Percentiles rank a stretch among this genome's conserved stretches.
Evolutionary conservation across 1,139 yeast genomes (phyloP).

Genomic region (Saccharomyces hybrid): DNA sequence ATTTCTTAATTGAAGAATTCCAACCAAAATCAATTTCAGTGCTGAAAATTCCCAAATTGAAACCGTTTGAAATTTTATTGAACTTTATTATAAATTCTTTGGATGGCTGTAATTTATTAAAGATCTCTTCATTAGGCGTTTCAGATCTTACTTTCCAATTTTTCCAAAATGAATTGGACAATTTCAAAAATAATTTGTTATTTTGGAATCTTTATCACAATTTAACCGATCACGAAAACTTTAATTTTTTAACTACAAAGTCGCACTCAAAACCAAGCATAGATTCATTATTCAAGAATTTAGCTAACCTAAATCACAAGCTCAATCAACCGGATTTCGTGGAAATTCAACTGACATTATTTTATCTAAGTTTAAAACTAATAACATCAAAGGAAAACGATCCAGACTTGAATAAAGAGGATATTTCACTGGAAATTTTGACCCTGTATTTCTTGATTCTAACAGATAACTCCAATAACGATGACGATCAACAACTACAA

Average conservation of each 20-base stretch:
- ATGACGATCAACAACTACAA: conserved; percentile 6
- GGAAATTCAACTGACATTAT: conserved; percentile 26
- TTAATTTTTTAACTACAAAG: background rate
- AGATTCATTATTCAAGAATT: conserved; percentile 4
- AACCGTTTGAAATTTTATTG: conserved; percentile 21
- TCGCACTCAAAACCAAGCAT: background rate
- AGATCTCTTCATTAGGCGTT: conserved; percentile 13
- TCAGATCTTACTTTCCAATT: conserved; percentile 13
- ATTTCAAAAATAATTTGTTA: conserved; percentile 18
- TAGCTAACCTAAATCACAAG: conserved; percentile 3
- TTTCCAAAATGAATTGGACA: conserved; percentile 10
- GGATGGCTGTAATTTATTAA: conserved; percentile 24
- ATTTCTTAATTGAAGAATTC: conserved; percentile 26
- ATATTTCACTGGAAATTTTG: conserved; percentile 24
- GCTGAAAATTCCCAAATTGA: conserved; percentile 16
- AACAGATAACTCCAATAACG: conserved; percentile 11
- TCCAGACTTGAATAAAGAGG: conserved; percentile 10
- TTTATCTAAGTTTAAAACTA: conserved; percentile 18
- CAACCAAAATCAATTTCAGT: conserved; percentile 19
- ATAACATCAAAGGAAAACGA: background rate
- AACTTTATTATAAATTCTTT: conserved; percentile 16
- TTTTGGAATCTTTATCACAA: conserved; percentile 25
- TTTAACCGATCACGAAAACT: conserved; percentile 21
- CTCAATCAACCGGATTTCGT: conserved; percentile 22
- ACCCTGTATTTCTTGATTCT: conserved; percentile 25